Percentiles rank a stretch among this genome's conserved stretches.
Conservation (phyloP, 1,284 basidiomycete genomes). For the Trametes polyzona region DNA sequence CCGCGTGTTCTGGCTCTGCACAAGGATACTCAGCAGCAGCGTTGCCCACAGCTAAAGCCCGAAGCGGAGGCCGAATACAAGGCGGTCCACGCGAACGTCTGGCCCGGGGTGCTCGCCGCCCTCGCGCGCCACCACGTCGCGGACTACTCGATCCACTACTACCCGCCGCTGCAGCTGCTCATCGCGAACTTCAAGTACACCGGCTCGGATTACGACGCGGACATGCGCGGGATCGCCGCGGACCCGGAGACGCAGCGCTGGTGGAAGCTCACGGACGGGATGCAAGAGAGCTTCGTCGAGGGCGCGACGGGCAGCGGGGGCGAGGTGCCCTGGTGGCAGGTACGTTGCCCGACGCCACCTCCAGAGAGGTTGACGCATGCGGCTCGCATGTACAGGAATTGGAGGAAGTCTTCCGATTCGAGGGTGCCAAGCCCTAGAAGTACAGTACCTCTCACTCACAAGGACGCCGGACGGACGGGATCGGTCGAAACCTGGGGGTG, state of each 20-base stretch:
- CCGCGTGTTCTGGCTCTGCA: not conserved
- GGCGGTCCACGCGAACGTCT: conserved; percentile 65
- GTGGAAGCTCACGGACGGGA: conserved; percentile 78
- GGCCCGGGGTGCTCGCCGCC: conserved; percentile 73
- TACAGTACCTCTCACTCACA: not conserved
- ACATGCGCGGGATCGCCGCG: conserved; percentile 68
- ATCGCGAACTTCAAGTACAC: conserved; percentile 74
- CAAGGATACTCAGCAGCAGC: too few relatives aligned
- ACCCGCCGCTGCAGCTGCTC: conserved; percentile 63
- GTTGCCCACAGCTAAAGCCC: conserved; percentile 58
- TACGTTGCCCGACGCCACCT: conserved; percentile 5
- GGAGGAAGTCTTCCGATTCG: conserved; percentile 77
- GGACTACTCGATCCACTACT: conserved; percentile 80
- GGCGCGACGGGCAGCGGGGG: conserved; percentile 71
- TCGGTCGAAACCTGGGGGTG: not conserved
- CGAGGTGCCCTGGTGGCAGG: conserved; percentile 75
- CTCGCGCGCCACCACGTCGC: conserved; percentile 68
- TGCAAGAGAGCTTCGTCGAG: conserved; percentile 77
- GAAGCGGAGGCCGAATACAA: conserved; percentile 70
- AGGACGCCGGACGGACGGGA: not conserved
- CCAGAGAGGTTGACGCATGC: not conserved
- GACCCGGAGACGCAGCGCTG: conserved; percentile 73
- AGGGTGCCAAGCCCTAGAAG: conserved; percentile 39
- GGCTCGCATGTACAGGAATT: conserved; percentile 49
- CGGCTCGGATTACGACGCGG: conserved; percentile 61